Evolutionary conservation across 805 yeast species (phyloP), one percentile per base, ranked within the genome.

Genomic region (Yarrowia porcina): DNA sequence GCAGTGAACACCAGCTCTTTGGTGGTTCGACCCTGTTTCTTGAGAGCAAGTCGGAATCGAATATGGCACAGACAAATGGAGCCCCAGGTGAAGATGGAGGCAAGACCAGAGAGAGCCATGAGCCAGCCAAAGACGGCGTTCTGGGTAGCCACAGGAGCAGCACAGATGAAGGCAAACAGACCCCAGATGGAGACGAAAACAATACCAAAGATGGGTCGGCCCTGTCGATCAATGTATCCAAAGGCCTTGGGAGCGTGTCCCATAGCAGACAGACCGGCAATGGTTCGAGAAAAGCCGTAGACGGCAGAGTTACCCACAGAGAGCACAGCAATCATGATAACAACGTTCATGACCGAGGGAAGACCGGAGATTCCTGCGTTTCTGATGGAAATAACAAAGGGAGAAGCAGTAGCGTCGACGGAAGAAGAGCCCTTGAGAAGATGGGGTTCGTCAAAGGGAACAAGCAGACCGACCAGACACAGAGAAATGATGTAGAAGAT

Each of bases 171-270:
- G 52, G 86, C 82, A 23, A 86, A 72, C 36, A 83, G 74, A 27
- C 89, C 90, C 68, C 86, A 77, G 36, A 70, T 12, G 18, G 76
- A 71, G 28, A 83, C 76, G 28, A 77, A 63, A 1, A 69, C 66
- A 69, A 88, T 83, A 18, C 90, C 93, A 60, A 82, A 83, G 61
- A 88, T 72, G 17, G 97, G 96, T 70, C 96, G 82, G 64, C 96
- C 96, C 61, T 76, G 78, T 67, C 87, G 80, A 73, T 90, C 96
- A 65, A 89, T 83, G 75, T 87, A 87, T 35, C 85, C 84, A 63
- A 86, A 80, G 30, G 79, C 69, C 62, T 75, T 75, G 36, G 91
- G 92, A 18, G 86, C 86, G 68, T 80, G 80, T 18, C 87, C 84
- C 72, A 84, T 85, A 45, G 82, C 84, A 10, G 89, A 86, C 74